Percentiles rank a stretch among this genome's conserved stretches.
Evolutionary conservation across 2,329 filamentous ascomycete genomes (phyloP).

Genomic region (Dactylellina parvicollis): DNA sequence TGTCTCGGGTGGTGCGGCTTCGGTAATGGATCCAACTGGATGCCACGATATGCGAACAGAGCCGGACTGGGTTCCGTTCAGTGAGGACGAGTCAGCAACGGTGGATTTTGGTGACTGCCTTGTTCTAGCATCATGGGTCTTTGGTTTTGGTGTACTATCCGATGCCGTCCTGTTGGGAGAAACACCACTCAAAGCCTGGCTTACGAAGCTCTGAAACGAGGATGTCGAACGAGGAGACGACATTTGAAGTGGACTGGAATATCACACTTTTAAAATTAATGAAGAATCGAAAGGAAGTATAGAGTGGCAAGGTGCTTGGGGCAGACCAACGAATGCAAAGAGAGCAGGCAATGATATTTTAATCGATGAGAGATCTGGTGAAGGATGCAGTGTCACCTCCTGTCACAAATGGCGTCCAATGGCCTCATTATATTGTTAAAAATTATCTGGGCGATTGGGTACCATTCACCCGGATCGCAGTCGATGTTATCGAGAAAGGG

Average conservation of each 20-base stretch:
- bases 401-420: constrained; percentile 14
- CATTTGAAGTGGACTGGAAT: neutral
- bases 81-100: constrained; percentile 21
- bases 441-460: constrained; percentile 21
- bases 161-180: constrained; percentile 14
- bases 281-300: too few relatives aligned
- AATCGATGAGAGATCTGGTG: too few relatives aligned
- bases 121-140: constrained; percentile 33
- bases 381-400: neutral
- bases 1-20: constrained; percentile 52
- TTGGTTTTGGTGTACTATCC: constrained; percentile 22
- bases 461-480: neutral
- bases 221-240: constrained; percentile 33
- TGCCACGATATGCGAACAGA: constrained; percentile 20
- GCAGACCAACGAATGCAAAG: too few relatives aligned
- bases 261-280: too few relatives aligned
- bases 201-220: constrained; percentile 37
- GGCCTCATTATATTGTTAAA: constrained; percentile 40
- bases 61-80: constrained; percentile 28
- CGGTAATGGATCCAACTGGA: constrained; percentile 48
- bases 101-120: constrained; percentile 16
- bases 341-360: too few relatives aligned
- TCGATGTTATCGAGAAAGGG: constrained; percentile 38
- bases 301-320: too few relatives aligned
- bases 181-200: constrained; percentile 27